Percentiles rank a stretch among this genome's conserved stretches.
Conservation (phyloP, 768 basidiomycete genomes). For the Suillus americanus region DNA sequence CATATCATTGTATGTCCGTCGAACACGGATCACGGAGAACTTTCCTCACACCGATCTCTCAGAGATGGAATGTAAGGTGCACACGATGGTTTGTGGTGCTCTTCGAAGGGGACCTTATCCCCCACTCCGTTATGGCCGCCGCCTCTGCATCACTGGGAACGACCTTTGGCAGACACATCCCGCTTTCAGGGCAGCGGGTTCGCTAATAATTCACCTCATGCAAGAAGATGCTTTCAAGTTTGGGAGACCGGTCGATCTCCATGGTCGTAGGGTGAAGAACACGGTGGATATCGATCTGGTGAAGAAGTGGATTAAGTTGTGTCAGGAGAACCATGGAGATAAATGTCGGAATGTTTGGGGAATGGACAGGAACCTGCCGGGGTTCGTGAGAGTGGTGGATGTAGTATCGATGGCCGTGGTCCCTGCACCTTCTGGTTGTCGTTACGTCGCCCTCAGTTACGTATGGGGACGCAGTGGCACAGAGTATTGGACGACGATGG, state of each 20-base stretch:
- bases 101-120: constrained; percentile 1
- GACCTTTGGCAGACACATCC: neutral
- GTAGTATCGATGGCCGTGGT: constrained; percentile 8
- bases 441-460: constrained; percentile 8
- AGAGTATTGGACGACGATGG: constrained; percentile 7
- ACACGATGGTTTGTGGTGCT: neutral
- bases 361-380: constrained; percentile 2
- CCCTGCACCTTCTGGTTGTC: constrained; percentile 4
- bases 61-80: neutral
- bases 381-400: constrained; percentile 7
- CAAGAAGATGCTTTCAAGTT: constrained; percentile 10
- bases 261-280: constrained; percentile 7
- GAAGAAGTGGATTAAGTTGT: constrained; percentile 9
- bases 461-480: constrained; percentile 4
- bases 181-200: neutral
- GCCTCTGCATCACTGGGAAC: neutral
- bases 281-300: constrained; percentile 4
- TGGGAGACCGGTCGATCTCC: constrained; percentile 1
- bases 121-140: neutral
- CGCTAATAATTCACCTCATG: neutral
- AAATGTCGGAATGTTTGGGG: constrained; percentile 6
- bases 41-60: constrained; percentile 6
- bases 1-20: constrained; percentile 5
- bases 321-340: neutral
- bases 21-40: neutral